Percentiles rank a stretch among this genome's conserved stretches.
Evolutionary conservation across 805 yeast species (phyloP).

Genomic region (Yamadazyma nakazawae): DNA sequence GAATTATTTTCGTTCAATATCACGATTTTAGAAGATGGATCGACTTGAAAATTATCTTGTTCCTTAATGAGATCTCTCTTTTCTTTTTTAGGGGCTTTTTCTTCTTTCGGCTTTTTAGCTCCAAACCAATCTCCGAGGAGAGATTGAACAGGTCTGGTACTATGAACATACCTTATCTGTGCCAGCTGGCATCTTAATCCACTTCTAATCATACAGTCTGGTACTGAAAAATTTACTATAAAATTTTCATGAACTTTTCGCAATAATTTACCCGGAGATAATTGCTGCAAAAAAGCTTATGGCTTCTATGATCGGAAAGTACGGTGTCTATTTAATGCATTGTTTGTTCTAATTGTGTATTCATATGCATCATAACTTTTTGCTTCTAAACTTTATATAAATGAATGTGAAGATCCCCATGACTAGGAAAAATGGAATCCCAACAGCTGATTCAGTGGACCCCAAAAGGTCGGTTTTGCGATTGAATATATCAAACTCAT

Average conservation of each 20-base stretch:
- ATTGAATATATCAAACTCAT: neutral
- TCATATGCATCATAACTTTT: neutral
- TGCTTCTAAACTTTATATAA: neutral
- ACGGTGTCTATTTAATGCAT: too few relatives aligned
- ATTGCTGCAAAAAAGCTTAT: neutral
- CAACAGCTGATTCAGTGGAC: neutral
- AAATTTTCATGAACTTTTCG: constrained; percentile 3
- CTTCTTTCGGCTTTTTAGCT: constrained; percentile 22
- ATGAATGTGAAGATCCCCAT: constrained; percentile 5
- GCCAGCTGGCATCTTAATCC: neutral
- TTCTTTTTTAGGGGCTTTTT: constrained; percentile 23
- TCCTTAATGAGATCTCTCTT: constrained; percentile 33
- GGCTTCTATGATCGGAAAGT: too few relatives aligned
- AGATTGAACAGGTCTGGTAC: constrained; percentile 13
- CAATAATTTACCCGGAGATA: constrained; percentile 7
- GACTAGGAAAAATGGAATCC: constrained; percentile 1
- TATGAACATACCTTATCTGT: constrained; percentile 10
- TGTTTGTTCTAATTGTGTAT: neutral
- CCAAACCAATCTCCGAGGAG: constrained; percentile 36
- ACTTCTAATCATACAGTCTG: constrained; percentile 5
- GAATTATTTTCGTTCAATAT: constrained; percentile 36
- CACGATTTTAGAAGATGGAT: constrained; percentile 29
- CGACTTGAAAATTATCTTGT: constrained; percentile 36
- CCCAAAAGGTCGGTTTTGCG: neutral
- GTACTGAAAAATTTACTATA: constrained; percentile 3